These are phyloP conservation scores for Colletotrichum sp. DNA, from an alignment of 2,329 filamentous ascomycete species.

Conservation along the genomic window DNA sequence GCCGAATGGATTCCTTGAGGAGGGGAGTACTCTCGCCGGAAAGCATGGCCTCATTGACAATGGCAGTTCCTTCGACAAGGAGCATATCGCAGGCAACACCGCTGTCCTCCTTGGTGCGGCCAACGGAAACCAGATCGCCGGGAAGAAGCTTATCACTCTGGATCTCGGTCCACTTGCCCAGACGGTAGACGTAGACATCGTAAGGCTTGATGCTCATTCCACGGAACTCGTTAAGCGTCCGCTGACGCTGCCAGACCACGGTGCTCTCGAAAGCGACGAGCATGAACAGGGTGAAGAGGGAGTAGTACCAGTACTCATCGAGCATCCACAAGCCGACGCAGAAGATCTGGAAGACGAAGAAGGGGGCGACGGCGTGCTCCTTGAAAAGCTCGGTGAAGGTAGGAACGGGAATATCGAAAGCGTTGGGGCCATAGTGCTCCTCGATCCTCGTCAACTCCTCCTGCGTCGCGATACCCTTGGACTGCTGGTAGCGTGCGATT, in stretches of 20 bases:
- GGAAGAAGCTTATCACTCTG: slow-evolving; percentile 91
- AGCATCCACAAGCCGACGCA: slow-evolving; percentile 98
- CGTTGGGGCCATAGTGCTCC: slow-evolving; percentile 94
- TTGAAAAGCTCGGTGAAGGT: slow-evolving; percentile 96
- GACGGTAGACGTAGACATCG: slow-evolving; percentile 87
- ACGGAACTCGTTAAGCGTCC: slow-evolving; percentile 93
- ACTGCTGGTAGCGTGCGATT: slow-evolving; percentile 80
- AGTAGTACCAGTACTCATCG: slow-evolving; percentile 99
- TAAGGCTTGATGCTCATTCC: slow-evolving; percentile 99
- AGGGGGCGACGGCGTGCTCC: slow-evolving; percentile 97
- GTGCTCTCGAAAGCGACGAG: slow-evolving; percentile 97
- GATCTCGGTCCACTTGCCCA: slow-evolving; percentile 86
- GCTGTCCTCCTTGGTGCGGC: slow-evolving; percentile 93
- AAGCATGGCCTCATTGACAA: slow-evolving; percentile 99
- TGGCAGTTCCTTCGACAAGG: slow-evolving; percentile 90
- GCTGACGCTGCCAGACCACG: slow-evolving; percentile 98
- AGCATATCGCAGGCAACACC: slow-evolving; percentile 98
- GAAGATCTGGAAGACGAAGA: slow-evolving; percentile 99
- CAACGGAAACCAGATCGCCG: slow-evolving; percentile 90
- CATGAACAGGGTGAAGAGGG: slow-evolving; percentile 98
- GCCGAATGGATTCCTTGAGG: slow-evolving; percentile 92
- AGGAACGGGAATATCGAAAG: slow-evolving; percentile 96
- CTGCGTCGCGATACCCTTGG: slow-evolving; percentile 74
- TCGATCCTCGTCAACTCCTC: slow-evolving; percentile 81
- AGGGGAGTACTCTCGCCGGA: slow-evolving; percentile 97